Conservation (phyloP, 257 asterid genomes). For the Verbena officinalis region DNA sequence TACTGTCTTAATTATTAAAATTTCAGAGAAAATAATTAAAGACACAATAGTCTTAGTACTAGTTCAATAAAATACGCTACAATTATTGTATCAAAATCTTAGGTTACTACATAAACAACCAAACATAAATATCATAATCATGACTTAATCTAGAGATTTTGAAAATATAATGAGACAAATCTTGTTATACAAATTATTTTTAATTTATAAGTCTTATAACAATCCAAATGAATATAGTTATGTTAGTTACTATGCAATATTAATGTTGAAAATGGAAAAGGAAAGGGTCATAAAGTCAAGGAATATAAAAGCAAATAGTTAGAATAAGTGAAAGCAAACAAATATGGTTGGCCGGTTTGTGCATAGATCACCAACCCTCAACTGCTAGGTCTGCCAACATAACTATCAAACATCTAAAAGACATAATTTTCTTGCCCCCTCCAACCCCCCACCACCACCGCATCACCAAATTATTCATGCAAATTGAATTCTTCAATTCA, state of each 20-base stretch:
- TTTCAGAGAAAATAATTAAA: too few relatives aligned
- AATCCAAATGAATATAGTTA: constrained; percentile 31
- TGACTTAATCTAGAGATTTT: neutral
- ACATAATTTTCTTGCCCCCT: constrained; percentile 25
- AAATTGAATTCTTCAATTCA: constrained; percentile 43
- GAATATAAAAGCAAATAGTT: constrained; percentile 16
- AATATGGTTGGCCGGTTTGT: constrained; percentile 57
- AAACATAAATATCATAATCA: constrained; percentile 13
- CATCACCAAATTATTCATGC: constrained; percentile 63
- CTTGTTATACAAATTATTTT: constrained; percentile 9
- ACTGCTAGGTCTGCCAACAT: constrained; percentile 56
- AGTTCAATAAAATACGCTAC: neutral
- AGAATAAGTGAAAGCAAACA: constrained; percentile 33
- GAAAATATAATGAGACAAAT: neutral
- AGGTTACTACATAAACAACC: constrained; percentile 40
- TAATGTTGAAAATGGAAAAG: neutral
- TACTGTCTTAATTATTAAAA: neutral
- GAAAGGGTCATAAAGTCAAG: constrained; percentile 20
- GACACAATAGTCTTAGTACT: neutral
- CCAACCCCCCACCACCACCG: neutral
- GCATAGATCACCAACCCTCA: constrained; percentile 75
- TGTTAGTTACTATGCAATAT: neutral
- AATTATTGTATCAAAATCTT: constrained; percentile 32
- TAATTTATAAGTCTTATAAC: neutral
- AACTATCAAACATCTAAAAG: constrained; percentile 18